Conservation (phyloP, 163 green algal species). For the Scenedesmus sp. region DNA sequence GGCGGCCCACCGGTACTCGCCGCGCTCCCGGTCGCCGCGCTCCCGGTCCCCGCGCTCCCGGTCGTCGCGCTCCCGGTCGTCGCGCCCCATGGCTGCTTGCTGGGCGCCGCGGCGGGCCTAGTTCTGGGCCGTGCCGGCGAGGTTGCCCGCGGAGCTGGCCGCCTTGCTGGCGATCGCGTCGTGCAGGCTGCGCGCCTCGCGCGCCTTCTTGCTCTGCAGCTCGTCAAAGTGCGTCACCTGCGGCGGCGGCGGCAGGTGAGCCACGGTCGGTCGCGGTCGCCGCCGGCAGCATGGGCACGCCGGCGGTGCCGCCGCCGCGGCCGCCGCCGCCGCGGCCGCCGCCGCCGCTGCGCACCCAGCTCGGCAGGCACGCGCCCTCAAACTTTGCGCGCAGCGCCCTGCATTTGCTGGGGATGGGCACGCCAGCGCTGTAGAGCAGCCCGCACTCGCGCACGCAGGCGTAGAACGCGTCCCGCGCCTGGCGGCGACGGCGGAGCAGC, state of each 20-base stretch:
- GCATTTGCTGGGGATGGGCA: constrained; percentile 58
- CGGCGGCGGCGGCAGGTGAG: not conserved
- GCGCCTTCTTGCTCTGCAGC: constrained; percentile 61
- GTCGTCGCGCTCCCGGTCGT: constrained; percentile 38
- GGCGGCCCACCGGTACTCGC: too few species aligned
- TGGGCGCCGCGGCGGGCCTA: not conserved
- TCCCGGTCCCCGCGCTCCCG: too few species aligned
- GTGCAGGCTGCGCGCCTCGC: constrained; percentile 59
- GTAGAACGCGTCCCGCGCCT: constrained; percentile 77
- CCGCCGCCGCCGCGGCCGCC: not conserved
- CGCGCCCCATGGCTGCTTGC: constrained; percentile 21
- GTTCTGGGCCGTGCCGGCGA: constrained; percentile 45
- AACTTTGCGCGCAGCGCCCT: constrained; percentile 55
- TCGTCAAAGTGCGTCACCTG: constrained; percentile 83
- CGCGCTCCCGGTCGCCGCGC: too few species aligned
- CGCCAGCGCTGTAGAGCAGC: constrained; percentile 49
- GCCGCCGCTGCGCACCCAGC: constrained; percentile 62
- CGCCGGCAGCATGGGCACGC: not conserved
- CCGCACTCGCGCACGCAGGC: constrained; percentile 59
- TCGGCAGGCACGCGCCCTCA: constrained; percentile 66
- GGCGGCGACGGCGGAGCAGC: too few species aligned
- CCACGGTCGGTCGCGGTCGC: too few species aligned
- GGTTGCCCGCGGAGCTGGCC: constrained; percentile 45
- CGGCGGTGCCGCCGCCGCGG: not conserved
- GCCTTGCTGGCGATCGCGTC: constrained; percentile 62